Evolutionary conservation across 179 eudicot genomes (phyloP).

Genomic region (Amaranthus tricolor): DNA sequence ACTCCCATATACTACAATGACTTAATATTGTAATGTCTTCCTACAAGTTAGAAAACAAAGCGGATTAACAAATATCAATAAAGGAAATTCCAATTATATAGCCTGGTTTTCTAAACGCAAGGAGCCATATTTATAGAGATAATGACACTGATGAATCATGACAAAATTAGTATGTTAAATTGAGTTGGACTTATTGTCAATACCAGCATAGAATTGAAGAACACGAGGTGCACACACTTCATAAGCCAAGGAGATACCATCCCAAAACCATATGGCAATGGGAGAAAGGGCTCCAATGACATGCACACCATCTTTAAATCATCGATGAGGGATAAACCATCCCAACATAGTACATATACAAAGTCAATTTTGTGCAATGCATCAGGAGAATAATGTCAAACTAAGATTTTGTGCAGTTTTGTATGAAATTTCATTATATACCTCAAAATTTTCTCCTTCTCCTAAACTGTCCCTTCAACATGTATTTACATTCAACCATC

Average conservation of each 20-base stretch:
- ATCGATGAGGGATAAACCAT: too few relatives aligned
- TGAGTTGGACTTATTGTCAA: background rate
- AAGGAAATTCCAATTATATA: background rate
- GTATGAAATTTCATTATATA: conserved; percentile 16
- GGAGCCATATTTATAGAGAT: background rate
- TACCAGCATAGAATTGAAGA: too few relatives aligned
- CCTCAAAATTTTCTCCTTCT: conserved; percentile 23
- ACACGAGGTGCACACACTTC: too few relatives aligned
- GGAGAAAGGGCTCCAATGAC: too few relatives aligned
- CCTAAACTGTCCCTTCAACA: conserved; percentile 9
- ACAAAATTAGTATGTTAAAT: too few relatives aligned
- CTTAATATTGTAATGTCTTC: too few relatives aligned
- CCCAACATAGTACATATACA: background rate
- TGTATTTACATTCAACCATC: conserved; percentile 13
- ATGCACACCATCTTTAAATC: too few relatives aligned
- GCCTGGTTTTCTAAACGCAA: background rate
- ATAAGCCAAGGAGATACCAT: too few relatives aligned
- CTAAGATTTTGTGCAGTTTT: background rate
- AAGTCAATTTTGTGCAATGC: background rate
- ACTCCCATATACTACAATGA: background rate
- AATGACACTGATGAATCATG: background rate
- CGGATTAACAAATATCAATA: background rate
- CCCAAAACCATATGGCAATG: too few relatives aligned
- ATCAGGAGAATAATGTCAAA: background rate
- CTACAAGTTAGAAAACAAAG: too few relatives aligned